Evolutionary conservation across 768 basidiomycete species (phyloP).

Genomic region (Boletus subcaerulescens): DNA sequence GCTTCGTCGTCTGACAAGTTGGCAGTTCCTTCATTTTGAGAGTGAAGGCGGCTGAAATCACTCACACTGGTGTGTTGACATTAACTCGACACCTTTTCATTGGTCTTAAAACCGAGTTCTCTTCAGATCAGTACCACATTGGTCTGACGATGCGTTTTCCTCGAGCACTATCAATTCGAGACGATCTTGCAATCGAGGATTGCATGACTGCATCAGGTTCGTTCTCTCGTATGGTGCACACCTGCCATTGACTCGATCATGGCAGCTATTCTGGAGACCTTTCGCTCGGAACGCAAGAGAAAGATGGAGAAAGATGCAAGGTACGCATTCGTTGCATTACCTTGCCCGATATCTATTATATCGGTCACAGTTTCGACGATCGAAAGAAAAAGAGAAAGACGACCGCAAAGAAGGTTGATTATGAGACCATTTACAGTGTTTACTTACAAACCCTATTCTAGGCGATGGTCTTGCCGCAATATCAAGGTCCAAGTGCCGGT

Average conservation of each 20-base stretch:
- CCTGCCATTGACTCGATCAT: background rate
- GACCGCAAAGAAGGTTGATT: constrained; percentile 25
- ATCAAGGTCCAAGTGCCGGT: constrained; percentile 60
- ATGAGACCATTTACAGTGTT: background rate
- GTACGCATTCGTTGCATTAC: constrained; percentile 31
- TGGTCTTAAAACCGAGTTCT: background rate
- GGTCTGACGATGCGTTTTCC: constrained; percentile 95
- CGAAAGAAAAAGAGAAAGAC: constrained; percentile 31
- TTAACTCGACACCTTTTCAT: background rate
- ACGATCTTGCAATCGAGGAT: constrained; percentile 70
- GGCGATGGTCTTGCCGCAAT: constrained; percentile 62
- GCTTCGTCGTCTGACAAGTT: background rate
- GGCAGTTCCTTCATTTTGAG: constrained; percentile 88
- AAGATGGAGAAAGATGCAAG: constrained; percentile 64
- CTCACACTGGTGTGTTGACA: constrained; percentile 54
- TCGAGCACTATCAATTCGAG: constrained; percentile 73
- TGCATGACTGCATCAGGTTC: constrained; percentile 70
- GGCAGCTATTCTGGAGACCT: constrained; percentile 55
- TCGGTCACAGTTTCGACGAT: constrained; percentile 30
- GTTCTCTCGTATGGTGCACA: background rate
- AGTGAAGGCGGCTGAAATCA: constrained; percentile 92
- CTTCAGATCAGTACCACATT: constrained; percentile 74
- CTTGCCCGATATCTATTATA: background rate
- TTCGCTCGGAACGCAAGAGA: constrained; percentile 66
- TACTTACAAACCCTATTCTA: constrained; percentile 20